phyloP scores from a whole-genome alignment of 306 rosid species.

The Gynostemma pentaphyllum region DNA sequence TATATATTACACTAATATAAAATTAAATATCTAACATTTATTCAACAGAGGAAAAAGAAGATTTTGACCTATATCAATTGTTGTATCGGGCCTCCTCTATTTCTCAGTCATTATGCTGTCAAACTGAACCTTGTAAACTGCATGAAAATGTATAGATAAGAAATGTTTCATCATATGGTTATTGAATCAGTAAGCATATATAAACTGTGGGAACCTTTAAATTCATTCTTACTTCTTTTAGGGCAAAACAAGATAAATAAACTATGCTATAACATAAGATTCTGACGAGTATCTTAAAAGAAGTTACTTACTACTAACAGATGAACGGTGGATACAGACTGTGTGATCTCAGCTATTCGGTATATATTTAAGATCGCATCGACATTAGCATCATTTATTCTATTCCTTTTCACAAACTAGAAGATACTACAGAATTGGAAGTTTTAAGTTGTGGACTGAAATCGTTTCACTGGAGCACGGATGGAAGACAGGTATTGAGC shows the following conservation, averaged over 20 bases:
- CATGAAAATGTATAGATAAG: slow-evolving; percentile 3
- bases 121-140: neutral
- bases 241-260: neutral
- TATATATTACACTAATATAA: neutral
- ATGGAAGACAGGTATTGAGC: slow-evolving; percentile 51
- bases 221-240: neutral
- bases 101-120: slow-evolving; percentile 9
- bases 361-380: neutral
- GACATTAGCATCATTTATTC: neutral
- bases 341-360: neutral
- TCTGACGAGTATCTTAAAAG: neutral
- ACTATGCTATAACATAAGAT: neutral
- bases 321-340: no score
- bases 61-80: slow-evolving; percentile 51
- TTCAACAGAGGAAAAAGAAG: slow-evolving; percentile 49
- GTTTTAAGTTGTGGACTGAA: slow-evolving; percentile 18
- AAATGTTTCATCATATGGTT: neutral
- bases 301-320: neutral
- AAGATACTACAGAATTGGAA: neutral
- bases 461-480: slow-evolving; percentile 61
- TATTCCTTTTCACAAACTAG: neutral
- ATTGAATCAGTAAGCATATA: neutral
- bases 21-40: neutral
- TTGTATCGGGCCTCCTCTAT: slow-evolving; percentile 46
- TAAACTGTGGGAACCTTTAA: neutral